These are phyloP conservation scores for Chlorella ohadii DNA, from an alignment of 139 green algal species.

Conservation along the genomic window DNA sequence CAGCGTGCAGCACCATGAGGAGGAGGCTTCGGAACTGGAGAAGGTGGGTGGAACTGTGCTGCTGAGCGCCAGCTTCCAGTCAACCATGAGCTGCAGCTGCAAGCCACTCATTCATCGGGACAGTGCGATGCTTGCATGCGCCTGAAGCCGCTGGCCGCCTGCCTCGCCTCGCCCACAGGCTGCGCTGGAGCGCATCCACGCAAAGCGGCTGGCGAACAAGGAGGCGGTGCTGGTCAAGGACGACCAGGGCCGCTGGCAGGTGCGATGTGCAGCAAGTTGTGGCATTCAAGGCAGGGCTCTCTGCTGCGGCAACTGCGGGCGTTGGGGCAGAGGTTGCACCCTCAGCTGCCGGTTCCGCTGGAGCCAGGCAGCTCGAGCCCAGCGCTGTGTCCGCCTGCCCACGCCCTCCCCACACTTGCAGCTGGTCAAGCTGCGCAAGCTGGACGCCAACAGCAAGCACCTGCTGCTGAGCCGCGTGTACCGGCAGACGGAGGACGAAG, in stretches of 20 bases:
- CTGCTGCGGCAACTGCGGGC: too few relatives aligned
- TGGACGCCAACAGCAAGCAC: neutral
- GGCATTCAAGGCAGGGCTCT: too few relatives aligned
- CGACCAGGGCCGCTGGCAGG: neutral
- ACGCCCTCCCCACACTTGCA: neutral
- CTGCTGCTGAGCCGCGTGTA: constrained; percentile 12
- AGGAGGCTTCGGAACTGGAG: neutral
- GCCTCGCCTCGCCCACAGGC: neutral
- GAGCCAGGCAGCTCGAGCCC: too few relatives aligned
- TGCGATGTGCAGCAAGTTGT: too few relatives aligned
- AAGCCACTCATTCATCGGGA: too few relatives aligned
- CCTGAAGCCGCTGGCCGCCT: too few relatives aligned
- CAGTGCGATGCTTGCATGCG: too few relatives aligned
- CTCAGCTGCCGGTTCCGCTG: too few relatives aligned
- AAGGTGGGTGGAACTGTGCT: neutral
- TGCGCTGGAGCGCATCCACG: neutral
- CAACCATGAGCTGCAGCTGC: too few relatives aligned
- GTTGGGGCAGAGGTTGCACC: too few relatives aligned
- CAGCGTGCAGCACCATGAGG: neutral
- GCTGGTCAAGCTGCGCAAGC: constrained; percentile 6
- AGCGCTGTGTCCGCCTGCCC: too few relatives aligned
- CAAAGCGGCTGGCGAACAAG: neutral
- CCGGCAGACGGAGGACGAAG: neutral
- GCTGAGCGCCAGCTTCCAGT: too few relatives aligned
- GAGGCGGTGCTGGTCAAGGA: neutral